Base-by-base conservation (phyloP, 192 early-diverging fungal genomes). In the Thoreauomyces humboldtii region DNA sequence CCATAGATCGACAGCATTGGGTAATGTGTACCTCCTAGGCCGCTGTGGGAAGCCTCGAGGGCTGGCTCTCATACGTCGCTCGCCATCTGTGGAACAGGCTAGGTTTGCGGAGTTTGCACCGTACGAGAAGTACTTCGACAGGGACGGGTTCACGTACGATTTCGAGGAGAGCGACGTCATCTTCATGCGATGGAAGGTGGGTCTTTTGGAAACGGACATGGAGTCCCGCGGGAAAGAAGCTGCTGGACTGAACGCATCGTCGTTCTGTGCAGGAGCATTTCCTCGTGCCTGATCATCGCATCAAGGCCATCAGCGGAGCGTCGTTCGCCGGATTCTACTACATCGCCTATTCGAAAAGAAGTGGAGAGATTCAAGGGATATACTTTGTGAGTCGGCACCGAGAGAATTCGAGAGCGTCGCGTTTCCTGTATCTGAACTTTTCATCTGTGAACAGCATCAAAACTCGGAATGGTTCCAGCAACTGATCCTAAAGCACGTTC, bases 261-360 rank as follows among this genome's bases (percentile, higher is more conserved):
- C n/a, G n/a, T 12, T 33, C 17, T 66, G 12, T 45, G 14, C 44
- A 81, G 75, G 92, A 94, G 55, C 88, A 91, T 65, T 94, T 94
- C 63, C 68, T 94, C 36, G 89, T 93, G 11, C 91, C 92, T 15
- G 88, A 94, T 65, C 91, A 94, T 72, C 73, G 77, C 34, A 82
- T 93, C 15, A 81, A 79, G 53, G 75, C 70, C 15, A 90, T 94
- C 42, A 75, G 85, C 51, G 92, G 92, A 28, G 92, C 92, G 6
- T 89, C 87, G 46, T 94, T 91, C 83, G 91, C 87, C 27, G 92
- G 92, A 11, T 94, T 94, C 54, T 94, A 94, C 66, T 94, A 92
- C 57, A 90, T 70, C 80, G 85, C 73, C 14, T 92, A 86, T 56
- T 77, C 86, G 52, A 81, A 85, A 36, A 85, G 81, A 9, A 80